Evolutionary conservation across 1,284 basidiomycete genomes (phyloP), one percentile per base, ranked within the genome.

Genomic region (Boletus sp.): DNA sequence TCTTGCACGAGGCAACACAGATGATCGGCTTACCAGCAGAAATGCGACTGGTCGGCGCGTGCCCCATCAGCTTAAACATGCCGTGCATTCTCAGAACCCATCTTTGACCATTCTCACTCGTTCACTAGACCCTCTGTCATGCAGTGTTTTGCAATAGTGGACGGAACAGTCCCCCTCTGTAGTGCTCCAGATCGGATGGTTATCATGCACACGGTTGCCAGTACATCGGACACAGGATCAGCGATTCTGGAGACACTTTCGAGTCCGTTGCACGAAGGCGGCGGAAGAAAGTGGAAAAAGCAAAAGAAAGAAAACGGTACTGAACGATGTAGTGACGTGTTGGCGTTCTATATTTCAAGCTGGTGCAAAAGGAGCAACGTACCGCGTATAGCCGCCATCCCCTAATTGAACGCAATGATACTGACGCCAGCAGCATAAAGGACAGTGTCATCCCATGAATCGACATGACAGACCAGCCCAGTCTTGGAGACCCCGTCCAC

Each of bases 401-500:
- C 27, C 23, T 42, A 59, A 25, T 57, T 46, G 20, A 57, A 57
- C 2, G 55, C 58, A 19, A 58, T 46, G 38, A 62, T 38, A 7
- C 47, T 59, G 20, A 25, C 49, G 0, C 58, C 46, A 12, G 60
- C 49, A 12, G 38, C 36, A 27, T 56, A 47, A 27, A 62, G 23
- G 22, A 50, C 14, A 2, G 58, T 58, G 14, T 58, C 49, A 3
- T 0, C 1, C 57, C 55, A 60, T 2, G 59, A n/a, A 29, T 58
- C 42, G 8, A 58, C 44, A 14, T 58, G 59, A 9, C 55, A 59
- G 8, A 44, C 46, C 16, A 57, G 33, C 3, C 55, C 43, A 0
- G 34, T 50, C 46, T 14, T 37, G 20, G 55, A 46, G 44, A 62
- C 45, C 0, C 30, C 43, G 14, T 60, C 39, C 0, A 58, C 59